Conservation (phyloP, 257 asterid genomes). For the Voacanga thouarsii region DNA sequence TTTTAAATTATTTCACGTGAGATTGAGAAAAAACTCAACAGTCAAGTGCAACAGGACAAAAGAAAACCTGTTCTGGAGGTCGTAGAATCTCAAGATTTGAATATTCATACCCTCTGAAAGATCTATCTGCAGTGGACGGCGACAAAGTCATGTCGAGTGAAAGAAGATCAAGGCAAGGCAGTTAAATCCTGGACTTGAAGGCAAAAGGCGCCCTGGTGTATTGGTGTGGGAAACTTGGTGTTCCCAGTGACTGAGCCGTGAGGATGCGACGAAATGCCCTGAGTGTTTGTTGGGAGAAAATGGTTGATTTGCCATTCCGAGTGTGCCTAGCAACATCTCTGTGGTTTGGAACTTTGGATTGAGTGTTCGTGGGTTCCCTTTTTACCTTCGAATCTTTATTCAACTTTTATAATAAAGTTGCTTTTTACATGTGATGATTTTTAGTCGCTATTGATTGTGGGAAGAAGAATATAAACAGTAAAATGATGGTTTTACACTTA, state of each 20-base stretch:
- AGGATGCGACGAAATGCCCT: constrained; percentile 33
- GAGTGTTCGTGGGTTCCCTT: constrained; percentile 19
- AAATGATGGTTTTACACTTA: no score
- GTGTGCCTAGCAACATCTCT: constrained; percentile 52
- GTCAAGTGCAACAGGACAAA: constrained; percentile 11
- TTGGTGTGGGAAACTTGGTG: constrained; percentile 49
- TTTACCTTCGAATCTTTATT: no score
- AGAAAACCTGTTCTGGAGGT: neutral
- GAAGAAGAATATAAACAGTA: no score
- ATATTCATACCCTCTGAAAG: neutral
- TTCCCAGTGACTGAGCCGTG: constrained; percentile 21
- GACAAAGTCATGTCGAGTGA: neutral
- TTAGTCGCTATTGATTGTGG: no score
- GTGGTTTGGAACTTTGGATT: constrained; percentile 64
- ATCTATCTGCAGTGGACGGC: neutral
- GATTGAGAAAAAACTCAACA: no score
- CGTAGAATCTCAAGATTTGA: neutral
- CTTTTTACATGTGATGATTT: no score
- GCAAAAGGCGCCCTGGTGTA: constrained; percentile 41
- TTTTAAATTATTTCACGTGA: no score
- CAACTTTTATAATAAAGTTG: no score
- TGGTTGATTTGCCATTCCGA: constrained; percentile 44
- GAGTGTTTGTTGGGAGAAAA: constrained; percentile 27
- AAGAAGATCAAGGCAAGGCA: neutral
- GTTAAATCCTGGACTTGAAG: neutral